Evolutionary conservation across 306 rosid genomes (phyloP).

Genomic region (Quercus agrifolia): DNA sequence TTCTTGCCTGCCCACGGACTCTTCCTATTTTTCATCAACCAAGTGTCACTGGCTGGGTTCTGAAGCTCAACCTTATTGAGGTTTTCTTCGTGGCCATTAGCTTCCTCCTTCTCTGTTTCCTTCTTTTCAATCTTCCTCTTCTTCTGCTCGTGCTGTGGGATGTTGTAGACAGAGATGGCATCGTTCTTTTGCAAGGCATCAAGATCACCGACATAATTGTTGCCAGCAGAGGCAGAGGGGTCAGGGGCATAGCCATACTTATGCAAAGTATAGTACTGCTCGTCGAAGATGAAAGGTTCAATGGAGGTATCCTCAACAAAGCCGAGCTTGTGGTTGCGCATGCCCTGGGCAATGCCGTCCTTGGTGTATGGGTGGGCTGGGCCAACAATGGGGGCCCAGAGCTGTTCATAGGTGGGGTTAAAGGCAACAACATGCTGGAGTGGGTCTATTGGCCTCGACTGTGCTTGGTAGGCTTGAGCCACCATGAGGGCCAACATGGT

Average conservation of each 20-base stretch:
- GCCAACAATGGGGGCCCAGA: slow-evolving; percentile 88
- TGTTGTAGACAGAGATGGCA: slow-evolving; percentile 72
- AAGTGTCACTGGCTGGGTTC: slow-evolving; percentile 68
- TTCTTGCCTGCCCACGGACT: slow-evolving; percentile 96
- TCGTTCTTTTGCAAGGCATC: slow-evolving; percentile 60
- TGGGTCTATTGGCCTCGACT: slow-evolving; percentile 70
- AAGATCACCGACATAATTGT: slow-evolving; percentile 68
- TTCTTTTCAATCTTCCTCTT: slow-evolving; percentile 58
- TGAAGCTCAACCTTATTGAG: slow-evolving; percentile 39
- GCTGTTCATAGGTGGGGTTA: slow-evolving; percentile 90
- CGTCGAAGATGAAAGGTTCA: slow-evolving; percentile 84
- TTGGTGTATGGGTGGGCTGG: slow-evolving; percentile 90
- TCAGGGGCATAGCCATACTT: slow-evolving; percentile 90
- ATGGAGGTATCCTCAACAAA: slow-evolving; percentile 83
- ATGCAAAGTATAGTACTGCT: slow-evolving; percentile 87
- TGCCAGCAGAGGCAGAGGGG: slow-evolving; percentile 73
- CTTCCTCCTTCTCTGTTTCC: slow-evolving; percentile 19
- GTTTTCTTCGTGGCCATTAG: slow-evolving; percentile 4
- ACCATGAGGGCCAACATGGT: slow-evolving; percentile 79
- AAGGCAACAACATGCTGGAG: slow-evolving; percentile 61
- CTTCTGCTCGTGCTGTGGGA: slow-evolving; percentile 77
- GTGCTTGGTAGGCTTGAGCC: slow-evolving; percentile 29
- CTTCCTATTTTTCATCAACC: slow-evolving; percentile 85
- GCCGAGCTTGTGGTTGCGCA: slow-evolving; percentile 96
- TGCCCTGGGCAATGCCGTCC: slow-evolving; percentile 89